A percentile compares a stretch with the other conserved stretches of the same genome.
Conservation (phyloP, 257 asterid species). For the Capsicum baccatum region DNA sequence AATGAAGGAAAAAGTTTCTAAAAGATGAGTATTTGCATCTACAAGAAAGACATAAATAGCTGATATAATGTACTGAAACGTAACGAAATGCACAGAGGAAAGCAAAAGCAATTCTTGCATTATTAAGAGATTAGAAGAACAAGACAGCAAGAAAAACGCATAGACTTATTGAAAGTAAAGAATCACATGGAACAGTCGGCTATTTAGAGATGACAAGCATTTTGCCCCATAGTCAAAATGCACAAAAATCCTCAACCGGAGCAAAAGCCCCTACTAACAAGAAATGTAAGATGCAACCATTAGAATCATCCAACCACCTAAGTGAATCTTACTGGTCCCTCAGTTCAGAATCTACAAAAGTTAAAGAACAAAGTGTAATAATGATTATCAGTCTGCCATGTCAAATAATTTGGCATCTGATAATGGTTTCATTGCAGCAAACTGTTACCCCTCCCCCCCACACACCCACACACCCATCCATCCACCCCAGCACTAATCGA, state of each 20-base stretch:
- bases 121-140: not conserved
- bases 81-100: not conserved
- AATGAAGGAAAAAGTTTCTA: not conserved
- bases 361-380: not conserved
- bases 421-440: not conserved
- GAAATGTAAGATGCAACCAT: not conserved
- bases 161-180: not conserved
- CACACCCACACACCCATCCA: no score
- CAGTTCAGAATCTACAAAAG: not conserved
- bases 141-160: not conserved
- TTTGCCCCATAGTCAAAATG: not conserved
- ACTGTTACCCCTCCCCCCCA: not conserved
- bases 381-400: not conserved
- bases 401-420: not conserved
- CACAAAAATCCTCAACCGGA: not conserved
- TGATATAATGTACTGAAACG: not conserved
- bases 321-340: constrained; percentile 3
- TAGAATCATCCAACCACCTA: not conserved
- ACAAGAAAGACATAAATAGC: constrained; percentile 1
- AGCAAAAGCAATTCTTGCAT: constrained; percentile 4
- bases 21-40: not conserved
- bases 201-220: not conserved
- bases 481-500: not conserved
- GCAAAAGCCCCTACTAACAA: not conserved
- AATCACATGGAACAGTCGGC: not conserved